Evolutionary conservation across 108 stramenopile species (phyloP), one percentile per base, ranked within the genome.

Genomic region (Cyclotella cryptica): DNA sequence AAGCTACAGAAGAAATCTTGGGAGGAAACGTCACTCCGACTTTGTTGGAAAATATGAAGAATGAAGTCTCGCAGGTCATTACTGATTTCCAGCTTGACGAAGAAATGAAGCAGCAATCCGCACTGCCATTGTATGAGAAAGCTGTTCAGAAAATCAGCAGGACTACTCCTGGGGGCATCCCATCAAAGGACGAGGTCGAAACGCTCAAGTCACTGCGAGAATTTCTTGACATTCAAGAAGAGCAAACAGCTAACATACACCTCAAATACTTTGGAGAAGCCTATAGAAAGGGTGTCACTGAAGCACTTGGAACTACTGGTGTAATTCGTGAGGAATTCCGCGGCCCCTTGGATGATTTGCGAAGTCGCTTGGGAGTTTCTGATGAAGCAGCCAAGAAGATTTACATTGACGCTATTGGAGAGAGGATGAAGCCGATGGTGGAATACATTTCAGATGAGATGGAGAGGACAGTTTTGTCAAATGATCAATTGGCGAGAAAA

Each of bases 221-320:
- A 10, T 75, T 93, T 52, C 90, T 86, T 63, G 58, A 69, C 1
- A 66, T 92, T 15, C 83, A 69, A 14, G 76, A 81, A 47, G 87
- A 88, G 35, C 88, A 89, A 26, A 80, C 85, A 12, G 83, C 84
- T 30, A 66, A 76, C 18, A 64, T 87, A n/a, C 91, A 92, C 51
- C 74, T 81, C 74, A 84, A 87, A 21, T 78, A 79, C 17, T 93
- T 92, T 77, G 96, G 93, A 18, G 68, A 62, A 19, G 83, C 86
- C 13, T 96, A 94, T 84, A 89, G 84, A 66, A 88, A 93, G 76
- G 87, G 85, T 49, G 81, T 96, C 60, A 71, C 87, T 54, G 96
- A 96, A 74, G 89, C 96, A 11, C 93, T 96, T 82, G 93, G 92
- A 14, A 81, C 90, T 10, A 93, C 93, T 4, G 93, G 96, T 41